Evolutionary conservation across 2,329 filamentous ascomycete species (phyloP), one percentile per base, ranked within the genome.

Genomic region (Penicillium sp.): DNA sequence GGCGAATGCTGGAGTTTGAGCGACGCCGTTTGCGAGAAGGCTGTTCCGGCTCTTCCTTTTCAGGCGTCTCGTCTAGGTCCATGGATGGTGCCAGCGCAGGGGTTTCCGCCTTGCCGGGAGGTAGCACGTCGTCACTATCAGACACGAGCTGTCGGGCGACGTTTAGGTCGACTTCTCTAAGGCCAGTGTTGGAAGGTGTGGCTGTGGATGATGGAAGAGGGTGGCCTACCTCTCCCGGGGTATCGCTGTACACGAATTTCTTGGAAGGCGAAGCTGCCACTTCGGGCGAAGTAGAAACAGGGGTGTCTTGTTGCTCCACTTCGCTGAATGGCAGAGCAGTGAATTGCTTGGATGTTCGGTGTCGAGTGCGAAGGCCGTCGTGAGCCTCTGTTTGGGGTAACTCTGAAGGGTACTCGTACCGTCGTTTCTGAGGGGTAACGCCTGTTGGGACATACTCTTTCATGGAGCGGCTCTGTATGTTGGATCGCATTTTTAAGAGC

Each of bases 361-460:
- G 64, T 44, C 76, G 74, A 18, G 82, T 78, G 11, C 86, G 74
- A 27, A 88, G 74, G 11, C 71, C 75, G 11, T 86, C 81, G 64
- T 86, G 84, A 1, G 75, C 66, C 65, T 85, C 82, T 0, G 94
- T 97, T 26, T 86, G 85, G 3, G 94, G 94, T 1, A 99, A 79
- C 2, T 81, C 78, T 1, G 83, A 88, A 0, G 91, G 89, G 67
- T 90, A 96, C n/a, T 84, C 80, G 73, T 97, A 99, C 48, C 85
- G 80, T 29, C 81, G 78, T 74, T 92, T 94, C 67, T 89, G 84
- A 0, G 94, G 94, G 1, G 94, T 97, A 43, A 88, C 81, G 47
- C 94, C 93, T 0, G 94, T 97, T 0, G 89, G 84, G 35, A 84
- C 79, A 71, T 97, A 97, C 69, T 97, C 91, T 49, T 85, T 81